phyloP scores from a whole-genome alignment of 805 yeast species.

The Candida anglica region DNA sequence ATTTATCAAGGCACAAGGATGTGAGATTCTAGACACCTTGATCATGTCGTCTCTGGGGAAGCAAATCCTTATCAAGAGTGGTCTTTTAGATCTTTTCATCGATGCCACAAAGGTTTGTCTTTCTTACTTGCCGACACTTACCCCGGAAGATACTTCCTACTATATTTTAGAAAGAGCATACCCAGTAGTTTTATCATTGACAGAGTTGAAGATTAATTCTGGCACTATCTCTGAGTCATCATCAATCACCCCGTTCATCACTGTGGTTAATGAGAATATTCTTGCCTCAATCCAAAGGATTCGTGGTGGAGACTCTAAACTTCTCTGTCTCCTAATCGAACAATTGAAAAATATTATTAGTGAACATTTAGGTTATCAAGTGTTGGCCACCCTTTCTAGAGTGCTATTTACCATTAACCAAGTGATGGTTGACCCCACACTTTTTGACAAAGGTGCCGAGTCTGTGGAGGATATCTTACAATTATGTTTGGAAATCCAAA shows the following conservation, averaged over 20 bases:
- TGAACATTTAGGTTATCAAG: slow-evolving; percentile 3
- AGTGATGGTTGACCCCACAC: slow-evolving; percentile 23
- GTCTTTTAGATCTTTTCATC: slow-evolving; percentile 22
- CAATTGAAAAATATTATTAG: slow-evolving; percentile 10
- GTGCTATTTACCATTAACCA: slow-evolving; percentile 26
- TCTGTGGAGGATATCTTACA: slow-evolving; percentile 12
- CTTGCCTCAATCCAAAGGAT: slow-evolving; percentile 22
- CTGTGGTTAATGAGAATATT: slow-evolving; percentile 19
- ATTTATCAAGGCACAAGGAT: slow-evolving; percentile 21
- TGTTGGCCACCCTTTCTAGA: slow-evolving; percentile 17
- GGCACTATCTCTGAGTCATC: neutral
- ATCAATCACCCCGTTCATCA: slow-evolving; percentile 11
- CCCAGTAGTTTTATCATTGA: slow-evolving; percentile 11
- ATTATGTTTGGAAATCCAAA: slow-evolving; percentile 20
- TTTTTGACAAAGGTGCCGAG: slow-evolving; percentile 16
- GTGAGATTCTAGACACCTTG: slow-evolving; percentile 13
- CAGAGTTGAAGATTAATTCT: slow-evolving; percentile 6
- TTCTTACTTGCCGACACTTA: slow-evolving; percentile 23
- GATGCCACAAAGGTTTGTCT: slow-evolving; percentile 21
- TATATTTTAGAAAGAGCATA: slow-evolving; percentile 19
- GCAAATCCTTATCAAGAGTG: slow-evolving; percentile 15
- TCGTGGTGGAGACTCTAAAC: slow-evolving; percentile 6
- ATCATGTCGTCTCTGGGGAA: slow-evolving; percentile 4
- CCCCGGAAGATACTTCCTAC: slow-evolving; percentile 17
- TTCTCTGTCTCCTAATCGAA: slow-evolving; percentile 12